Evolutionary conservation across 495 filamentous ascomycete species (phyloP).

Genomic region (Pseudomonodictys pantanalensis): DNA sequence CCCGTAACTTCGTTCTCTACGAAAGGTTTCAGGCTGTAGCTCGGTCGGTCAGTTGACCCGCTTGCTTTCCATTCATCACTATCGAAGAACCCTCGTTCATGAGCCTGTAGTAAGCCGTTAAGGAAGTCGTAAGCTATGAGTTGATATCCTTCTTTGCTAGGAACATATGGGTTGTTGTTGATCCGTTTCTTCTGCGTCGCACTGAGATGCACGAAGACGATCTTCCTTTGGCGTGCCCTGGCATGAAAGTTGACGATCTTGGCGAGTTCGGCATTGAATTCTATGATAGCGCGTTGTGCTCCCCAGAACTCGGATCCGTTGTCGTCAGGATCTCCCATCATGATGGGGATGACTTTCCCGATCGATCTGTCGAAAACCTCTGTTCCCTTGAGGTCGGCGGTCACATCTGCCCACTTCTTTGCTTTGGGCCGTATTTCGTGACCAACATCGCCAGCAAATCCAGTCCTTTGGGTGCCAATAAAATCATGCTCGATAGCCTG

Average conservation of each 20-base stretch:
- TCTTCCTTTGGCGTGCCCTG: neutral
- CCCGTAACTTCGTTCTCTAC: no score
- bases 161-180: neutral
- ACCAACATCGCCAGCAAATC: neutral
- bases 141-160: neutral
- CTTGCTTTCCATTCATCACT: constrained; percentile 1
- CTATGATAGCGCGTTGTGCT: neutral
- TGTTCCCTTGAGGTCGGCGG: neutral
- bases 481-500: neutral
- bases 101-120: neutral
- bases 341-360: constrained; percentile 4
- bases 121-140: constrained; percentile 1
- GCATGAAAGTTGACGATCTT: neutral
- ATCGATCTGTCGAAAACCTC: neutral
- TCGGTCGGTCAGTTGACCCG: no score
- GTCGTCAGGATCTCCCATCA: neutral
- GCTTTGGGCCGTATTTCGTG: constrained; percentile 3
- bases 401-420: neutral
- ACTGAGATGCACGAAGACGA: neutral
- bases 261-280: neutral
- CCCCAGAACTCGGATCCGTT: neutral
- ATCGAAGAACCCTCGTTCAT: constrained; percentile 4
- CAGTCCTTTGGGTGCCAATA: neutral
- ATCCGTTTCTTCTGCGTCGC: neutral
- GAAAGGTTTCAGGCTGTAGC: no score